These are phyloP conservation scores for Colletotrichum karsti DNA, from an alignment of 2,329 filamentous ascomycete genomes.

Conservation along the genomic window DNA sequence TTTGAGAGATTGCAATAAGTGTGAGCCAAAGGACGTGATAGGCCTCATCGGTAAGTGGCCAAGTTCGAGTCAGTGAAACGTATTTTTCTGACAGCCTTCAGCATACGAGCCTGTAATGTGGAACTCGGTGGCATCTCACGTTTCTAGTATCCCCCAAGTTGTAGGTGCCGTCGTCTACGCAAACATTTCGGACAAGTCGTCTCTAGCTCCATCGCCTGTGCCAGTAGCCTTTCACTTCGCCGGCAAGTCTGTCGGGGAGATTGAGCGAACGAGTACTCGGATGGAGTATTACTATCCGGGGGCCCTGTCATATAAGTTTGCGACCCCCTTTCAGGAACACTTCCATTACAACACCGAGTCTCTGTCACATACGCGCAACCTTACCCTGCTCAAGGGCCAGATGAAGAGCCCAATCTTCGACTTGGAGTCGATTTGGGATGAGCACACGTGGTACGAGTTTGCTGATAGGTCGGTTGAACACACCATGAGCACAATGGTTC, in stretches of 20 bases:
- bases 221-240: constrained; percentile 25
- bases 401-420: constrained; percentile 75
- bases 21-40: background rate
- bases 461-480: constrained; percentile 72
- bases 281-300: constrained; percentile 50
- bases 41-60: background rate
- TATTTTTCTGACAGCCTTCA: background rate
- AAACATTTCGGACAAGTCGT: background rate
- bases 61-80: background rate
- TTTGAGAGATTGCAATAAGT: background rate
- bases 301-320: constrained; percentile 47
- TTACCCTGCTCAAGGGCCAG: constrained; percentile 70
- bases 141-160: background rate
- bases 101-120: background rate
- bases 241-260: constrained; percentile 26
- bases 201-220: background rate
- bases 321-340: constrained; percentile 54
- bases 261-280: background rate
- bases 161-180: background rate
- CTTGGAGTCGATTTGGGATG: constrained; percentile 80
- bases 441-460: constrained; percentile 79
- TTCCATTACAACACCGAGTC: constrained; percentile 64
- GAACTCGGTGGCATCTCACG: background rate
- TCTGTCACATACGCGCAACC: constrained; percentile 71
- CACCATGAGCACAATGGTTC: constrained; percentile 83